Conservation (phyloP, 2,329 filamentous ascomycete genomes). For the Lasiodiplodia sp. region DNA sequence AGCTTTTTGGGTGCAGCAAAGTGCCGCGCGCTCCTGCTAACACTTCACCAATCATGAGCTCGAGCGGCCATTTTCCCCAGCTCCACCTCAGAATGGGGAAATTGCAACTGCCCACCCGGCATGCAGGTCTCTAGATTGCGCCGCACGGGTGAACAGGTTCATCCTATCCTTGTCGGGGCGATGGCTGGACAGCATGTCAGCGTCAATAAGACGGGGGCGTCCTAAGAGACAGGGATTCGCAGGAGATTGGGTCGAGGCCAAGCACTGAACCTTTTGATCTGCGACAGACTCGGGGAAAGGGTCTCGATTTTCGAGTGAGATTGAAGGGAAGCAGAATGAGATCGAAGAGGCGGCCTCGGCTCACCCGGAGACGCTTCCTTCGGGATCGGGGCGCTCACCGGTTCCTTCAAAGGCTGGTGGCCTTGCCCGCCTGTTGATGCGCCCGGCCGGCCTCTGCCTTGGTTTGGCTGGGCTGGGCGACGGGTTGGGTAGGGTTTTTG, state of each 20-base stretch:
- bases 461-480: neutral
- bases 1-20: neutral
- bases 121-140: neutral
- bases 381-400: constrained; percentile 1
- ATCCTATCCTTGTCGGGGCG: neutral
- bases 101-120: constrained; percentile 7
- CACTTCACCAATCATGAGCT: neutral
- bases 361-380: neutral
- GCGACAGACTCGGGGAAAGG: neutral
- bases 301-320: constrained; percentile 7
- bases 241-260: neutral
- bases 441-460: neutral
- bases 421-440: neutral
- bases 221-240: neutral
- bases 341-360: neutral
- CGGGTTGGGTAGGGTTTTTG: neutral
- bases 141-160: neutral
- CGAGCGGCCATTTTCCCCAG: neutral
- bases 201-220: neutral
- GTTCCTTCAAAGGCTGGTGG: neutral
- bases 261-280: neutral
- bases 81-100: constrained; percentile 1
- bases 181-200: neutral
- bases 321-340: neutral
- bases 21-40: neutral